A percentile compares a stretch with the other conserved stretches of the same genome.
Evolutionary conservation across 352 stramenopile species (phyloP).

Genomic region (Globisporangium polare): DNA sequence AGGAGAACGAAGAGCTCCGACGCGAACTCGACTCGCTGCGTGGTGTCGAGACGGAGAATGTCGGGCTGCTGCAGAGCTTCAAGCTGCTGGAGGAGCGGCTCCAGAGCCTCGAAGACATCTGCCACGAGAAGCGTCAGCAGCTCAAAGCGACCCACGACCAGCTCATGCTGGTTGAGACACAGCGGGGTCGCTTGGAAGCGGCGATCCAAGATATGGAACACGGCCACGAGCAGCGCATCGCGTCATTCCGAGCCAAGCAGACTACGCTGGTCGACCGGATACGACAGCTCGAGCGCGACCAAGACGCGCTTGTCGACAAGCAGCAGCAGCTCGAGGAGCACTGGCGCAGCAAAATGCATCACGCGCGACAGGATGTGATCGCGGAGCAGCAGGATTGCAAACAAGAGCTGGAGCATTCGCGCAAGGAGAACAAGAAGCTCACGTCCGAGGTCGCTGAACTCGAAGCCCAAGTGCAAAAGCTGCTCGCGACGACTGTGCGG

Average conservation of each 20-base stretch:
- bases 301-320: conserved; percentile 24
- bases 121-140: conserved; percentile 25
- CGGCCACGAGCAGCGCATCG: conserved; percentile 28
- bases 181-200: conserved; percentile 33
- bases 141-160: conserved; percentile 20
- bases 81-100: conserved; percentile 51
- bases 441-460: conserved; percentile 23
- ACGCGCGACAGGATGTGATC: conserved; percentile 13
- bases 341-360: conserved; percentile 30
- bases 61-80: conserved; percentile 45
- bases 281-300: conserved; percentile 31
- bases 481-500: conserved; percentile 54
- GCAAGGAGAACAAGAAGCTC: conserved; percentile 27
- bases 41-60: conserved; percentile 50
- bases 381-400: conserved; percentile 21
- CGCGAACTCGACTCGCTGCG: conserved; percentile 32
- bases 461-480: conserved; percentile 41
- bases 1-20: conserved; percentile 43
- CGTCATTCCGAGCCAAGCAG: conserved; percentile 21
- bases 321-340: conserved; percentile 23
- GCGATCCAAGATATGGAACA: conserved; percentile 24
- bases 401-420: conserved; percentile 26
- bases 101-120: conserved; percentile 34
- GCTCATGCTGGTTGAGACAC: conserved; percentile 21
- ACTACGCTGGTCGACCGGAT: conserved; percentile 25